phyloP scores from a whole-genome alignment of 1,284 basidiomycete genomes.

The Sphaerobolus stellatus region DNA sequence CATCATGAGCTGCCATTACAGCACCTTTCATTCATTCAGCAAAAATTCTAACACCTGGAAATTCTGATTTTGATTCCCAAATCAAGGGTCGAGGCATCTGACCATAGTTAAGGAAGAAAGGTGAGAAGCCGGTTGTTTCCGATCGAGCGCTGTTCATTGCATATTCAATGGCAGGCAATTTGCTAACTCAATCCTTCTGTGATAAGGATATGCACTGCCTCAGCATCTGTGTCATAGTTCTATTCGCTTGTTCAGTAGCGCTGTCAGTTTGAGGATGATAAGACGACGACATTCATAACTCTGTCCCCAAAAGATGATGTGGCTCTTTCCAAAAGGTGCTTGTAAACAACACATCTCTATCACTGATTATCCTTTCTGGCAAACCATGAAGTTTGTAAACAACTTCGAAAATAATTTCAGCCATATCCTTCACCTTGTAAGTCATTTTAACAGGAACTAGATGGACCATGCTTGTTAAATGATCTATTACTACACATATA shows the following conservation, averaged over 20 bases:
- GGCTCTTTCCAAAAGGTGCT: constrained; percentile 25
- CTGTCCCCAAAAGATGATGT: constrained; percentile 22
- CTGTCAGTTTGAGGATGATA: constrained; percentile 19
- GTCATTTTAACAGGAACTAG: constrained; percentile 24
- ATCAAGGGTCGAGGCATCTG: constrained; percentile 31
- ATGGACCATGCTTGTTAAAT: constrained; percentile 35
- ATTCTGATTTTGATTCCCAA: constrained; percentile 19
- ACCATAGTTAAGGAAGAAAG: constrained; percentile 38
- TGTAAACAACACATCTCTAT: constrained; percentile 17
- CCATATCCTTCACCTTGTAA: constrained; percentile 20
- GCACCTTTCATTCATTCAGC: constrained; percentile 25
- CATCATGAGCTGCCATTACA: constrained; percentile 27
- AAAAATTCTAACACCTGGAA: constrained; percentile 26
- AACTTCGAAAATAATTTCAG: constrained; percentile 23
- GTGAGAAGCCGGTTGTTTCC: constrained; percentile 34
- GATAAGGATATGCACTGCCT: constrained; percentile 14
- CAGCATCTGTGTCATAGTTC: constrained; percentile 24
- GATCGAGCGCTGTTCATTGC: constrained; percentile 31
- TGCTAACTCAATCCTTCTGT: constrained; percentile 23
- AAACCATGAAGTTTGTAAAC: constrained; percentile 28
- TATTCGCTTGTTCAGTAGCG: constrained; percentile 22
- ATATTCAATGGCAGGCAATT: constrained; percentile 24
- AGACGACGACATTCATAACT: constrained; percentile 24
- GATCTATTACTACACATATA: constrained; percentile 34
- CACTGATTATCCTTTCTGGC: constrained; percentile 21